Base-by-base conservation (phyloP, 768 basidiomycete genomes). In the Termitomyces sp. region DNA sequence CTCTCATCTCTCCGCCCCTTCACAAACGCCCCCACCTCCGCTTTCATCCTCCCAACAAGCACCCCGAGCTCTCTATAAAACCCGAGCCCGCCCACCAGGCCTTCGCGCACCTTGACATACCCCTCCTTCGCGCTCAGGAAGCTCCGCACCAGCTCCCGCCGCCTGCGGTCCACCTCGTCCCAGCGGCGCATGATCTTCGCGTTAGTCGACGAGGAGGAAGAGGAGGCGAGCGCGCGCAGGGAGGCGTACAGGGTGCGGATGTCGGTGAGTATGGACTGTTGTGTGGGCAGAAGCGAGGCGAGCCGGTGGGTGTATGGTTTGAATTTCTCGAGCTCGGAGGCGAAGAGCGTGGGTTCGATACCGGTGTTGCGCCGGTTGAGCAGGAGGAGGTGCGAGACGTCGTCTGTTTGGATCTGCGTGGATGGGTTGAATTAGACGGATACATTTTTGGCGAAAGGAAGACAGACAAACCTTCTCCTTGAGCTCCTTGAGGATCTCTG, bases 271-370 rank as follows among this genome's bases (percentile, higher is more conserved):
- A 84, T 79, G 9, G 78, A 70, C 54, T 88, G 83, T 62, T 97
- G 92, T 33, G 89, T 86, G 56, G 86, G 84, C 0, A 94, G 81
- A 0, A 93, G 92, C 3, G 88, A 81, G 5, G 83, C 74, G 2
- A 98, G 75, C 0, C 93, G 85, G 42, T 89, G 85, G 66, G 97
- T 94, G 66, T 91, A 94, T 0, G 94, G 92, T 22, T 84, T 80
- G 77, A 98, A 98, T 72, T 98, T 99, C 73, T 98, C 96, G 22
- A 98, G 81, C 69, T 98, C 94, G 9, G 88, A 82, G 0, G 94
- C 91, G 63, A 98, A 99, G 18, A 99, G 77, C 0, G 92, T 81
- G 0, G 90, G 88, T 63, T 98, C 94, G 10, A 90, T 88, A 24
- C 83, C 82, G 15, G 83, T 78, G 62, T 94, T 90, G 26, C 94